phyloP scores from a whole-genome alignment of 2,329 filamentous ascomycete genomes.

The Dothideomycetes sp. region DNA sequence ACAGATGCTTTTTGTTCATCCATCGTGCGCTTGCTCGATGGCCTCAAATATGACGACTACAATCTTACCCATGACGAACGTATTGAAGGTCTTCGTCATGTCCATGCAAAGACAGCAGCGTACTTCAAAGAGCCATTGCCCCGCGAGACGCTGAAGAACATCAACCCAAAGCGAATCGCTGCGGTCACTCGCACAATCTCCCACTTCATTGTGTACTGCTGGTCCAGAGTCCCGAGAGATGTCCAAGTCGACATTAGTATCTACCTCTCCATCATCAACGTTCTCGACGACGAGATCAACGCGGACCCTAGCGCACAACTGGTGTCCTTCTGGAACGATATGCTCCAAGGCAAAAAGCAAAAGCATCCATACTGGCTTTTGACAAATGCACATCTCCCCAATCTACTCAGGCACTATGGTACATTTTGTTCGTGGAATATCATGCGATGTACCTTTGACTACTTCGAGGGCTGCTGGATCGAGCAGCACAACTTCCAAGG shows the following conservation, averaged over 20 bases:
- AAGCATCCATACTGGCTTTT: neutral
- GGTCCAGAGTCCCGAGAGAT: neutral
- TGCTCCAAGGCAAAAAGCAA: neutral
- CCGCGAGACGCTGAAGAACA: neutral
- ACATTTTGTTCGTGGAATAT: neutral
- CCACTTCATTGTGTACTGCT: neutral
- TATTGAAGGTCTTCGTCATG: neutral
- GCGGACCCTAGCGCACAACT: neutral
- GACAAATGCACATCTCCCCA: neutral
- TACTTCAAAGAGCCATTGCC: neutral
- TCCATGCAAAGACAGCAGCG: neutral
- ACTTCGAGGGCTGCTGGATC: slow-evolving; percentile 6
- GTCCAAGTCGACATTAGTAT: neutral
- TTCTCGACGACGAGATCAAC: neutral
- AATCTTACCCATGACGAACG: neutral
- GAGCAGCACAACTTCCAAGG: slow-evolving; percentile 2
- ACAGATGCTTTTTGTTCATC: no score
- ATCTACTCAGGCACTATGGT: neutral
- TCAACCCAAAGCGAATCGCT: neutral
- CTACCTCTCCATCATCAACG: neutral
- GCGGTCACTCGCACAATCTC: neutral
- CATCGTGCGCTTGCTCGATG: neutral
- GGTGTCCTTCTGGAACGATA: neutral
- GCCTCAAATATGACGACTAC: neutral
- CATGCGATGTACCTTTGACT: neutral